Evolutionary conservation across 1,284 basidiomycete species (phyloP), one percentile per base, ranked within the genome.

Genomic region (Retiboletus flavoniger): DNA sequence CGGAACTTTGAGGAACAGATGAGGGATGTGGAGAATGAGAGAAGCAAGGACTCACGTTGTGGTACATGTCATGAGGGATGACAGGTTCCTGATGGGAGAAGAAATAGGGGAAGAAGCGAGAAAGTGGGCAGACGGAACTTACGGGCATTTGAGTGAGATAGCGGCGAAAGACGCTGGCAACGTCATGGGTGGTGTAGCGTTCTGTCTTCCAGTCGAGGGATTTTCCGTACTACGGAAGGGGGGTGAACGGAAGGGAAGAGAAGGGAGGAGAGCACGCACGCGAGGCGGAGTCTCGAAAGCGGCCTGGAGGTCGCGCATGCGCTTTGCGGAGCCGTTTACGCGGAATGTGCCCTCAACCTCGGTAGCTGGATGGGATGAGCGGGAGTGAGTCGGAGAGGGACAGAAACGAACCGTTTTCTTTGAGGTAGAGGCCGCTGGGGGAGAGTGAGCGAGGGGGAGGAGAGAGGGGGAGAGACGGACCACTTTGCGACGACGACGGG

Each of bases 401-500:
- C 40, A 10, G 26, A 24, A 24, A 68, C 75, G 57, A 60, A 91
- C 91, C 91, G 62, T 89, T 89, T 74, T 93, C 90, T 71, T 98
- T 98, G 58, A 98, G 82, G 75, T 93, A 90, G 40, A 95, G 75
- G 3, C 95, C 95, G 66, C 90, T 93, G 51, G 1, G 13, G 40
- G 34, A 17, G 54, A 3, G 55, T 53, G 50, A 61, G 55, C 24
- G 43, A 3, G 40, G 45, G 9, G 45, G 46, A 21, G 32, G 45
- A 54, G 51, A 50, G 39, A 40, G 38, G 34, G 50, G 59, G 41
- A 26, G n/a, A 3, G 40, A 82, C 87, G 67, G 68, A 93, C 86
- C 95, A 97, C 73, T 98, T 97, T 53, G 95, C 97, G 35, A 99
- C 95, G 53, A 98, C 92, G 51, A 98, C 91, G 9, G 97, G 96